Base-by-base conservation (phyloP, 805 yeast species). In the Kluyveromyces starmeri region DNA sequence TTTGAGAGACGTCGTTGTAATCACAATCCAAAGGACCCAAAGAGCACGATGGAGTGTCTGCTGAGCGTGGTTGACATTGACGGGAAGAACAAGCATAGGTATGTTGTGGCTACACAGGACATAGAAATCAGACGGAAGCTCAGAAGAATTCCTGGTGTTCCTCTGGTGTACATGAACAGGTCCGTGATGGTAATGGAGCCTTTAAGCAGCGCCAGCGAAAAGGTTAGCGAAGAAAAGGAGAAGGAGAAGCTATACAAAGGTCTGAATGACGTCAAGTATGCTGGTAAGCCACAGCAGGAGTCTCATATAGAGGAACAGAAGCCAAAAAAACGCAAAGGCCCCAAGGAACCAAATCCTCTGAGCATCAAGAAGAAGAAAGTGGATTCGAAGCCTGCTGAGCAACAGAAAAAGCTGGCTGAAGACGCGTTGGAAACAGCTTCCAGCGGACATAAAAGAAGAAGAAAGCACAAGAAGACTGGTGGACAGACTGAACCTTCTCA, bases 101-200 rank as follows among this genome's bases (percentile, higher is more conserved):
- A 89, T 54, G 69, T 84, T 19, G 83, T 92, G 9, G 96, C 94
- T 1, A 71, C 89, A 0, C 96, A 88, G 52, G 76, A 83, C 47
- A 71, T 73, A 16, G 68, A 71, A 18, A 64, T 88, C 35, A 71
- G 98, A 46, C 71, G 73, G 37, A 63, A 65, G 31, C 64, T 92
- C 41, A 70, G 97, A 45, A 65, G 65, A 20, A 66, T 86, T 8
- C 94, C 98, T 1, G 98, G 96, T 9, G 81, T 85, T 1, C 98
- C 98, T 1, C 58, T 92, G 44, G 64, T 89, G 7, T 88, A 82
- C 55, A 76, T 92, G 74, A 78, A 82, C 50, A 69, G 96, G 41
- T 75, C 95, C 1, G 98, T 92, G 12, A 83, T 92, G 89, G 78
- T 92, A 18, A 76, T 92, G 92, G 98, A 92, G 59, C 96, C 96